A percentile compares a stretch with the other conserved stretches of the same genome.
phyloP scores from a whole-genome alignment of 495 filamentous ascomycete genomes.

The Penicillium pancosmium region DNA sequence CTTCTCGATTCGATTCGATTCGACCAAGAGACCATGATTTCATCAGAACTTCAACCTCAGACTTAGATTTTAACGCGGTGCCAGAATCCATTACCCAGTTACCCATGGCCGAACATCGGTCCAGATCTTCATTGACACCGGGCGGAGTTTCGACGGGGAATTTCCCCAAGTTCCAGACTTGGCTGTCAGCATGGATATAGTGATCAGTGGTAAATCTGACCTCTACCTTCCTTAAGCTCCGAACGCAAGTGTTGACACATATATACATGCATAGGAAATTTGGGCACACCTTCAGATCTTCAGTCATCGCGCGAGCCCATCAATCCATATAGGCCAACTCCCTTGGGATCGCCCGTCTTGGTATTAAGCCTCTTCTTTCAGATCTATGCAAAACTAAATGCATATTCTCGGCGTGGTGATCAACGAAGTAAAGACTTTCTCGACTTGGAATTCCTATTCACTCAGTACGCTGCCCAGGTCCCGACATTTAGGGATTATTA shows the following conservation, averaged over 20 bases:
- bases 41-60: not conserved
- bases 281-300: conserved; percentile 27
- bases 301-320: conserved; percentile 27
- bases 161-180: conserved; percentile 26
- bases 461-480: conserved; percentile 24
- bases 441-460: conserved; percentile 27
- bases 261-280: conserved; percentile 17
- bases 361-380: conserved; percentile 26
- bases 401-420: conserved; percentile 23
- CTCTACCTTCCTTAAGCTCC: not conserved
- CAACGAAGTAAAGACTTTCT: conserved; percentile 29
- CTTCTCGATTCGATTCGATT: not conserved
- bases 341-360: conserved; percentile 21
- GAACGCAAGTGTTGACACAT: not conserved
- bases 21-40: not conserved
- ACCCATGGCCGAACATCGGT: conserved; percentile 24
- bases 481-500: conserved; percentile 24
- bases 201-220: conserved; percentile 24
- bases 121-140: conserved; percentile 28
- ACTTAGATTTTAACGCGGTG: conserved; percentile 12
- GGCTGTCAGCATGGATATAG: conserved; percentile 29
- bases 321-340: conserved; percentile 23
- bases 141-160: conserved; percentile 21
- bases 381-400: conserved; percentile 27
- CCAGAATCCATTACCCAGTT: conserved; percentile 26